Evolutionary conservation across 2,329 filamentous ascomycete genomes (phyloP).

Genomic region (Arthroderma uncinatum): DNA sequence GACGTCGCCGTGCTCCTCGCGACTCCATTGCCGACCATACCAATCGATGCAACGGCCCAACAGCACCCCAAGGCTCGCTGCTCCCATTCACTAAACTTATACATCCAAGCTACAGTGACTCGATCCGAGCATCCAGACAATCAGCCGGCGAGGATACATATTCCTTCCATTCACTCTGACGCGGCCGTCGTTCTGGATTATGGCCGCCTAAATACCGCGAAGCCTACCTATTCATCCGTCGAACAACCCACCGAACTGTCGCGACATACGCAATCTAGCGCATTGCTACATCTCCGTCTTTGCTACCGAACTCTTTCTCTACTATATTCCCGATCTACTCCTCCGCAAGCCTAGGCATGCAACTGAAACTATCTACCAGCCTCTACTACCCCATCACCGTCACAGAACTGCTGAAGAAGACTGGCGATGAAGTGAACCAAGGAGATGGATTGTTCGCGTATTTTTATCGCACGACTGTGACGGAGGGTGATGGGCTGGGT

Average conservation of each 20-base stretch:
- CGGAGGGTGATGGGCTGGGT: slow-evolving; percentile 57
- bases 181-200: not conserved
- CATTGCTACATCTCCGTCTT: not conserved
- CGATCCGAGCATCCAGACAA: not conserved
- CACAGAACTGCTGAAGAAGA: slow-evolving; percentile 66
- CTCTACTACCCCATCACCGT: slow-evolving; percentile 91
- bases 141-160: not conserved
- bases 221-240: too few species aligned
- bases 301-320: not conserved
- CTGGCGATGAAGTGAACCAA: slow-evolving; percentile 63
- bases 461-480: slow-evolving; percentile 65
- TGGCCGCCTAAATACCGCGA: not conserved
- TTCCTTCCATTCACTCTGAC: not conserved
- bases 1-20: not conserved
- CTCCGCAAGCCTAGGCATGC: slow-evolving; percentile 26
- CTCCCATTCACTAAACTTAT: not conserved
- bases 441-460: slow-evolving; percentile 76
- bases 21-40: not conserved
- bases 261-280: not conserved
- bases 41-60: not conserved
- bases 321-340: not conserved
- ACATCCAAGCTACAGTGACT: not conserved
- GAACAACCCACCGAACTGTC: not conserved
- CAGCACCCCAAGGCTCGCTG: not conserved
- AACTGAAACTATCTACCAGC: slow-evolving; percentile 40